phyloP scores from a whole-genome alignment of 352 stramenopile species.

The Peronospora belbahrii region DNA sequence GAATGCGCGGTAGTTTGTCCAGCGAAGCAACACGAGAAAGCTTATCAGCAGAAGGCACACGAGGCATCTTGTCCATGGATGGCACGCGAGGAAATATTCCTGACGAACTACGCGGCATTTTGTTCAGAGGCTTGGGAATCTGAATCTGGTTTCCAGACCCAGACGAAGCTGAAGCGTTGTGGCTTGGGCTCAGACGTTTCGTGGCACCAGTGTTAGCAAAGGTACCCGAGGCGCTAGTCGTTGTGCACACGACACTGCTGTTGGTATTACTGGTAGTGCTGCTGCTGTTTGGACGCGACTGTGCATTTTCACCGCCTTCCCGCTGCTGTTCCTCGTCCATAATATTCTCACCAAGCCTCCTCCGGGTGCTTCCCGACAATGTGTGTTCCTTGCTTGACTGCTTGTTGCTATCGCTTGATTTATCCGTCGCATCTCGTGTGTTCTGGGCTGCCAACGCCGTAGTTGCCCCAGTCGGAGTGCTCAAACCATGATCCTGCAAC shows the following conservation, averaged over 20 bases:
- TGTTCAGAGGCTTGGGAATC: slow-evolving; percentile 66
- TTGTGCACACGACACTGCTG: slow-evolving; percentile 8
- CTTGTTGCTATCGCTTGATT: slow-evolving; percentile 6
- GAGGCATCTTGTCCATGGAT: slow-evolving; percentile 63
- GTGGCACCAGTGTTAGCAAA: slow-evolving; percentile 7
- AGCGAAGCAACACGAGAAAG: slow-evolving; percentile 60
- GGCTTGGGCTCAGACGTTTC: slow-evolving; percentile 46
- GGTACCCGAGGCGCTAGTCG: slow-evolving; percentile 6
- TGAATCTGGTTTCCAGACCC: slow-evolving; percentile 54
- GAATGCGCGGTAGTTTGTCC: slow-evolving; percentile 56
- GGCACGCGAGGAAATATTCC: slow-evolving; percentile 73
- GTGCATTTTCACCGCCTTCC: slow-evolving; percentile 14
- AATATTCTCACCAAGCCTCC: slow-evolving; percentile 15
- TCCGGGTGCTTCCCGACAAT: slow-evolving; percentile 10
- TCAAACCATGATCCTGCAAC: slow-evolving; percentile 51
- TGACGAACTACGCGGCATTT: slow-evolving; percentile 71
- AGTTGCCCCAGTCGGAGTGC: slow-evolving; percentile 31
- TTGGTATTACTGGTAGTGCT: slow-evolving; percentile 6
- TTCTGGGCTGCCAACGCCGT: slow-evolving; percentile 1
- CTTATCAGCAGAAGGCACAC: slow-evolving; percentile 53
- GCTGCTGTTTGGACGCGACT: slow-evolving; percentile 8
- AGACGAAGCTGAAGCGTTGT: slow-evolving; percentile 22
- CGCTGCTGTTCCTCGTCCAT: slow-evolving; percentile 31
- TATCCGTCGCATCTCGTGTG: slow-evolving; percentile 13
- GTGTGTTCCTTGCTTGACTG: slow-evolving; percentile 11